Conservation (phyloP, 202 grass and related monocot genomes). For the Setaria viridis region DNA sequence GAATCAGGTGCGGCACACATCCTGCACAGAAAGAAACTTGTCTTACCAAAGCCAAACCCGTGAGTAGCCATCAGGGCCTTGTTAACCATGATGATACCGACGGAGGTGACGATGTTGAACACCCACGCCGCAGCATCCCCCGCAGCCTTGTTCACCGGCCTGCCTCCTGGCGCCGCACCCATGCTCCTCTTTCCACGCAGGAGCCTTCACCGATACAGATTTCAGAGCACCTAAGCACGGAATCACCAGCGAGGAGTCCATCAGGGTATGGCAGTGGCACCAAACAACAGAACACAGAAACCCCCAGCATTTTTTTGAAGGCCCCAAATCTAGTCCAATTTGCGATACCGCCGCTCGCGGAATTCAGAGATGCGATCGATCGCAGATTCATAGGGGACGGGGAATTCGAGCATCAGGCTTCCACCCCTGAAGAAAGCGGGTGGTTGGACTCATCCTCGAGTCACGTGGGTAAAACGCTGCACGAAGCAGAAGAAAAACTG, state of each 20-base stretch:
- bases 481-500: not conserved
- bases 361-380: not conserved
- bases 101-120: slow-evolving; percentile 89
- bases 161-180: slow-evolving; percentile 63
- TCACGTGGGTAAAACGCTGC: not conserved
- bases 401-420: not conserved
- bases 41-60: slow-evolving; percentile 82
- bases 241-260: not conserved
- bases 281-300: not conserved
- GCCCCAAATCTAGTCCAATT: not conserved
- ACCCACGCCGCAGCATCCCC: slow-evolving; percentile 85
- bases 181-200: not conserved
- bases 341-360: not conserved
- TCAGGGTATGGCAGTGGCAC: not conserved
- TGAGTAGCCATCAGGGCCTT: slow-evolving; percentile 89
- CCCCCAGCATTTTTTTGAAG: not conserved
- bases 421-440: not conserved
- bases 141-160: slow-evolving; percentile 73
- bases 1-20: not conserved
- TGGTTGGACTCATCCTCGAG: not conserved
- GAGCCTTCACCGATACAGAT: not conserved
- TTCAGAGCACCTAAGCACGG: slow-evolving; percentile 8
- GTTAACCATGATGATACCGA: slow-evolving; percentile 94
- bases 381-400: not conserved
- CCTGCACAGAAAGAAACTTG: not conserved